These are phyloP conservation scores for Blastocystis sp. DNA, from an alignment of 352 stramenopile genomes.

Conservation along the genomic window DNA sequence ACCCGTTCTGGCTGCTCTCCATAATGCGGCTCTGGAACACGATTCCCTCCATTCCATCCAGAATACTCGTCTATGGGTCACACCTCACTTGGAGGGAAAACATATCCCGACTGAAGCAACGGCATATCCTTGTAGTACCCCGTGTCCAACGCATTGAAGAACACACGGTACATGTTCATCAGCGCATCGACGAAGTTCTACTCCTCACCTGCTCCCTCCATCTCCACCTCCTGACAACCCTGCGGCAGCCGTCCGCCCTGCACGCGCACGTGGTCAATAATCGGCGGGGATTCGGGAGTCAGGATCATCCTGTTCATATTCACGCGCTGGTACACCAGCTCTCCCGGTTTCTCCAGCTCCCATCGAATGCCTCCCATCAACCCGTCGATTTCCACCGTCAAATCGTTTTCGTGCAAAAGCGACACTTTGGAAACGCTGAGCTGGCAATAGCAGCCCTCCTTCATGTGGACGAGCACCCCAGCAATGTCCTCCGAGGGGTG, in stretches of 20 bases:
- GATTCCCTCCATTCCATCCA: conserved; percentile 31
- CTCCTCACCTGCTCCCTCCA: neutral
- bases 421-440: conserved; percentile 37
- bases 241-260: neutral
- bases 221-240: conserved; percentile 1
- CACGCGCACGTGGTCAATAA: conserved; percentile 49
- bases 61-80: conserved; percentile 5
- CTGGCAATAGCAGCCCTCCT: conserved; percentile 41
- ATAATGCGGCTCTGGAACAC: conserved; percentile 36
- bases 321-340: conserved; percentile 51
- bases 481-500: conserved; percentile 24
- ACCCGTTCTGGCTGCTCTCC: conserved; percentile 43
- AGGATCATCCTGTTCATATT: conserved; percentile 54
- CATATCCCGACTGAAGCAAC: conserved; percentile 8
- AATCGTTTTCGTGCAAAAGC: conserved; percentile 46
- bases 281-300: conserved; percentile 31
- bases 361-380: conserved; percentile 17
- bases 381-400: conserved; percentile 41
- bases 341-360: neutral
- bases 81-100: neutral
- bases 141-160: conserved; percentile 47
- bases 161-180: conserved; percentile 57
- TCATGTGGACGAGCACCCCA: conserved; percentile 14
- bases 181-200: conserved; percentile 51
- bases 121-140: neutral